Conservation (phyloP, 2,329 filamentous ascomycete genomes). For the Fusarium pseudocircinatum region DNA sequence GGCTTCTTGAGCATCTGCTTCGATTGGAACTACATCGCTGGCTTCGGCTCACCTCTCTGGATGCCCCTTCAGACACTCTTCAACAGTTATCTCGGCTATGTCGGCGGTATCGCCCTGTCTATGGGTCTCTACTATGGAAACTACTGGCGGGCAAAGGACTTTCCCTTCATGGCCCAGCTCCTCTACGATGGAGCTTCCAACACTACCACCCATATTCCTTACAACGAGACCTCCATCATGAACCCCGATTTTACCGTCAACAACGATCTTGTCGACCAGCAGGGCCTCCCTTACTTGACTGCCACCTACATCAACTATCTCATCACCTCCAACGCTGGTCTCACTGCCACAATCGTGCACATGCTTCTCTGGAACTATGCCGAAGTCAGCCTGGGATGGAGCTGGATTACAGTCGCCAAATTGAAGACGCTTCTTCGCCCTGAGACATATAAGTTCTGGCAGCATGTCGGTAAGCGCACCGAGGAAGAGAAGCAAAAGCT, state of each 20-base stretch:
- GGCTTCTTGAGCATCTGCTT: slow-evolving; percentile 19
- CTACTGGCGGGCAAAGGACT: slow-evolving; percentile 24
- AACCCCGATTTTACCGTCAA: slow-evolving; percentile 36
- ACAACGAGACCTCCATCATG: slow-evolving; percentile 24
- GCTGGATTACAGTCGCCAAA: slow-evolving; percentile 2
- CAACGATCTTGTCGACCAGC: not conserved
- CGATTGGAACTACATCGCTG: slow-evolving; percentile 30
- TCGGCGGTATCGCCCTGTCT: slow-evolving; percentile 50
- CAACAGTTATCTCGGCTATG: slow-evolving; percentile 52
- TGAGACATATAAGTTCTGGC: slow-evolving; percentile 16
- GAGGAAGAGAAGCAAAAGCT: slow-evolving; percentile 28
- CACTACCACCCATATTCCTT: not conserved
- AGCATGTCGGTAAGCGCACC: not conserved
- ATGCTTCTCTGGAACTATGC: slow-evolving; percentile 38
- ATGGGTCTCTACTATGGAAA: slow-evolving; percentile 40
- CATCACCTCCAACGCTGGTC: slow-evolving; percentile 19
- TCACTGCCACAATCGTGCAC: slow-evolving; percentile 19
- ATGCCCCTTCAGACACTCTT: slow-evolving; percentile 50
- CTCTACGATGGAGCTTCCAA: slow-evolving; percentile 15
- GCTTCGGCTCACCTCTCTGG: slow-evolving; percentile 48
- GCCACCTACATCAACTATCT: slow-evolving; percentile 28
- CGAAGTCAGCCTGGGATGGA: slow-evolving; percentile 36
- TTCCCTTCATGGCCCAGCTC: slow-evolving; percentile 30
- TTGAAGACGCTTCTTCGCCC: slow-evolving; percentile 1
- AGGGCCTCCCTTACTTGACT: slow-evolving; percentile 14